Base-by-base conservation (phyloP, 352 stramenopile species). In the Globisporangium acanthophoron region DNA sequence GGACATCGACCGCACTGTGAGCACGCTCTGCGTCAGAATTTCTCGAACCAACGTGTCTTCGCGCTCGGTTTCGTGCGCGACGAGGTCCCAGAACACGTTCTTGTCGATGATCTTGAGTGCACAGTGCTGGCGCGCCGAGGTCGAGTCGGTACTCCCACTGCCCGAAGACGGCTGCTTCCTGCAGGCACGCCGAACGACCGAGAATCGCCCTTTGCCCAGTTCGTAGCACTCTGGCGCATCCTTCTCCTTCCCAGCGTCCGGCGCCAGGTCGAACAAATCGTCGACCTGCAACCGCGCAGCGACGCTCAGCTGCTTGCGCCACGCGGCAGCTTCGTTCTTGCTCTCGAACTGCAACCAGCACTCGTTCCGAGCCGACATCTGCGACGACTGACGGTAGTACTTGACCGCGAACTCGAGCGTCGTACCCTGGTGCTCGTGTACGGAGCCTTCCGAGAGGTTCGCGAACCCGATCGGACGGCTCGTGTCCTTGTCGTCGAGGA, bases 81-180 rank as follows among this genome's bases (percentile, higher is more conserved):
- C 85, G n/a, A 95, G 75, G 52, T 95, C 76, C 84, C 84, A 92
- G 59, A 94, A 94, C 29, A 84, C 69, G 46, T 77, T 78, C 62
- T 98, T 97, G 70, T 99, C 96, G 37, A 98, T 90, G 59, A 99
- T 92, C 57, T 96, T 95, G 15, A 96, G 64, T 35, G 89, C 88
- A 52, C 86, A 97, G 61, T 74, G 52, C 39, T 50, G 47, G 52
- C 2, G 52, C 41, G 11, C 44, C 18, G 47, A 24, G 5, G 54
- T 21, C 24, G 54, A 41, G 20, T 33, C 43, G 15, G 16, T 56
- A 40, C 35, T 46, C 9, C 6, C 50, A 13, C 21, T 51, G 29
- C 31, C 39, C 41, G 20, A 40, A 12, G 37, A 27, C 29, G 9
- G 3, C 16, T 8, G 43, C 66, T 76, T 80, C 33, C 78, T 52